Evolutionary conservation across 306 rosid genomes (phyloP).

Genomic region (Casuarina equisetifolia): DNA sequence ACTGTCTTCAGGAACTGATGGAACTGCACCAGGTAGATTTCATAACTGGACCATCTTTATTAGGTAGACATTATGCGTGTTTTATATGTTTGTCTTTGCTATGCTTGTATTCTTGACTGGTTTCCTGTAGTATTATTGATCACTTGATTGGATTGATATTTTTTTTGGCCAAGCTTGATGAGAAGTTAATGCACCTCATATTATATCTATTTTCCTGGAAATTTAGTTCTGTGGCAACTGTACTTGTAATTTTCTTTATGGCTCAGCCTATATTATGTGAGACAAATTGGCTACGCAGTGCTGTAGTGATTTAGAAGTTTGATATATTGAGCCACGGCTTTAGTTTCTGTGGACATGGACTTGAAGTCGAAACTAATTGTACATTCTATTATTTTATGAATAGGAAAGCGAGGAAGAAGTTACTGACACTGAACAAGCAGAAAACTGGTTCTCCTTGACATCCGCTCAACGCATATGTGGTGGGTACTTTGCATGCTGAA

Average conservation of each 20-base stretch:
- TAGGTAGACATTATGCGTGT: neutral
- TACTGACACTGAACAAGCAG: constrained; percentile 97
- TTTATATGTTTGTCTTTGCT: neutral
- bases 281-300: neutral
- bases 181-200: neutral
- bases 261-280: neutral
- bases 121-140: neutral
- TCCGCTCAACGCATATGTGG: constrained; percentile 99
- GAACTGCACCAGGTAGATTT: constrained; percentile 95
- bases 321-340: constrained; percentile 12
- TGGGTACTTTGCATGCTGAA: constrained; percentile 44
- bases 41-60: neutral
- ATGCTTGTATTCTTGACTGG: neutral
- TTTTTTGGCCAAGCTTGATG: neutral
- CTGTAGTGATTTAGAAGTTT: constrained; percentile 1
- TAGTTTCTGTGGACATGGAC: neutral
- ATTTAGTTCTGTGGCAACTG: neutral
- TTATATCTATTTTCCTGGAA: neutral
- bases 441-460: constrained; percentile 98
- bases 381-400: constrained; percentile 16
- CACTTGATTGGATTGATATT: neutral
- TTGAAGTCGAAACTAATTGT: constrained; percentile 14
- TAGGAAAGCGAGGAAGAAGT: constrained; percentile 99
- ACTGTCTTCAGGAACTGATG: constrained; percentile 98
- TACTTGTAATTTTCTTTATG: neutral